phyloP scores from a whole-genome alignment of 805 yeast species.

The Wickerhamiella musiphila region DNA sequence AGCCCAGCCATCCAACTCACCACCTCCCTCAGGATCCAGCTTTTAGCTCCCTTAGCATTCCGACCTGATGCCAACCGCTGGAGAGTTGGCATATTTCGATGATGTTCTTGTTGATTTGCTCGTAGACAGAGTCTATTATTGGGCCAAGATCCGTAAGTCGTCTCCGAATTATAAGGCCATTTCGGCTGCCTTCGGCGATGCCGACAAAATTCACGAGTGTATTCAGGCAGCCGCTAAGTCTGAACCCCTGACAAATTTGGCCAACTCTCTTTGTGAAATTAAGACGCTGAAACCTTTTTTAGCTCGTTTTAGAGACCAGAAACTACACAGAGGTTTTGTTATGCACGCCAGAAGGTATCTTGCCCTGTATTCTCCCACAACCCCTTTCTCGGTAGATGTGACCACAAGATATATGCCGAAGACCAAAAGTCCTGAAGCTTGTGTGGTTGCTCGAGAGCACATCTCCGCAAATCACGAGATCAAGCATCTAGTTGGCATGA shows the following conservation, averaged over 20 bases:
- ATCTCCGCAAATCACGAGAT: constrained; percentile 22
- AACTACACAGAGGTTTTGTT: constrained; percentile 20
- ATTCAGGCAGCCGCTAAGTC: too few relatives aligned
- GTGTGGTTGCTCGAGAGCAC: constrained; percentile 24
- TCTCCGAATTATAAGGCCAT: background rate
- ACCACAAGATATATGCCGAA: constrained; percentile 26
- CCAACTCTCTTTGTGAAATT: constrained; percentile 14
- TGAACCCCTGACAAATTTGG: constrained; percentile 13
- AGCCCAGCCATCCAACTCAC: too few relatives aligned
- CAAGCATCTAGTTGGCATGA: constrained; percentile 23
- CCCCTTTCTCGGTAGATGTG: constrained; percentile 27
- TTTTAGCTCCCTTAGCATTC: too few relatives aligned
- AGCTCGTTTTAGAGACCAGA: constrained; percentile 11
- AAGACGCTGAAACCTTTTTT: constrained; percentile 18
- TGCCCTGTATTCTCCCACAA: constrained; percentile 21
- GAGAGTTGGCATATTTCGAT: constrained; percentile 18
- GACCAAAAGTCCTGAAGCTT: constrained; percentile 22
- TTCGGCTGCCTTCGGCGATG: too few relatives aligned
- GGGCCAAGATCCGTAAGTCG: constrained; percentile 18
- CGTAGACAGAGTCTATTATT: constrained; percentile 17
- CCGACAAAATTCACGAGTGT: background rate
- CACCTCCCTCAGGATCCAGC: too few relatives aligned
- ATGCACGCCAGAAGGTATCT: constrained; percentile 25
- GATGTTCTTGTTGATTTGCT: constrained; percentile 18
- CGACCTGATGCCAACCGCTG: too few relatives aligned